Conservation (phyloP, 768 basidiomycete species). For the Termitomyces sp. region DNA sequence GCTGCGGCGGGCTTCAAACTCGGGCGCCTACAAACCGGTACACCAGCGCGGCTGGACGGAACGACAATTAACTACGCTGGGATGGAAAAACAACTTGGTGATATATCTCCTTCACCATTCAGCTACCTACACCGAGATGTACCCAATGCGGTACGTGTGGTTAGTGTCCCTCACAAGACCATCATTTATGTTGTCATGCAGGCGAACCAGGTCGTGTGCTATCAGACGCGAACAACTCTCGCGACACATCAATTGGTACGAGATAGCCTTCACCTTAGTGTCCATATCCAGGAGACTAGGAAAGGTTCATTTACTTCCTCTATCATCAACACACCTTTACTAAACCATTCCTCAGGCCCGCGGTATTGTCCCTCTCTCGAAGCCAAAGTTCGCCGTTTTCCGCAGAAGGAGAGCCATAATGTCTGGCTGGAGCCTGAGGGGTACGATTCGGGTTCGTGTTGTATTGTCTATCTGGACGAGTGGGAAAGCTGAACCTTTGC, state of each 20-base stretch:
- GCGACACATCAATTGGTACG: conserved; percentile 71
- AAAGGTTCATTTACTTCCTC: conserved; percentile 45
- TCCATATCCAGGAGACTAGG: conserved; percentile 86
- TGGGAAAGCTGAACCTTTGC: neutral
- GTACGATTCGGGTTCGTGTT: conserved; percentile 66
- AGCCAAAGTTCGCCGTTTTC: conserved; percentile 79
- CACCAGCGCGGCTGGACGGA: conserved; percentile 74
- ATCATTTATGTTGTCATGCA: conserved; percentile 19
- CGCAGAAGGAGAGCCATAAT: conserved; percentile 60
- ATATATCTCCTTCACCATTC: conserved; percentile 62
- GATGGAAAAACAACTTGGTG: conserved; percentile 63
- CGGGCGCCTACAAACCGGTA: conserved; percentile 80
- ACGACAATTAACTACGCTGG: conserved; percentile 65
- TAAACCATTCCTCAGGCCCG: conserved; percentile 47
- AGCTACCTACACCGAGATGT: conserved; percentile 68
- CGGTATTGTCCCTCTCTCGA: conserved; percentile 91
- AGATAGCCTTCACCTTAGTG: conserved; percentile 69
- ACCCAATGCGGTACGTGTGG: conserved; percentile 54
- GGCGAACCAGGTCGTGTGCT: conserved; percentile 72
- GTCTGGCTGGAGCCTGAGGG: conserved; percentile 94
- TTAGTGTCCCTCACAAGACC: too few species aligned
- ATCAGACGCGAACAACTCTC: conserved; percentile 66
- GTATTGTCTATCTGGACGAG: neutral
- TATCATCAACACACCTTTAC: neutral
- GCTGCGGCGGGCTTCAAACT: conserved; percentile 73